Percentiles rank a stretch among this genome's conserved stretches.
phyloP scores from a whole-genome alignment of 169 alveolate species.

The Cryptosporidium andersoni region DNA sequence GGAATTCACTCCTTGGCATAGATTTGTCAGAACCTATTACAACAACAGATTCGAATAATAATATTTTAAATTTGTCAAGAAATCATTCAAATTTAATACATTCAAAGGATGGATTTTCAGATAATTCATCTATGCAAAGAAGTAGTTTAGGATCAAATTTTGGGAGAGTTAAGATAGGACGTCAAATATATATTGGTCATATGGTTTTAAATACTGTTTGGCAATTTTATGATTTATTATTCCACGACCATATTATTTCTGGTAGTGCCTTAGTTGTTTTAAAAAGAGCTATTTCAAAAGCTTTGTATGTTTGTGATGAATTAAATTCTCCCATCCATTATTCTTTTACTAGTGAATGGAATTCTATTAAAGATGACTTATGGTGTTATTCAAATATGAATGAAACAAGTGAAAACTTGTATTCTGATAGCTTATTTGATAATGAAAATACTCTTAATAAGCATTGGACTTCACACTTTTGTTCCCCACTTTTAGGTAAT shows the following conservation, averaged over 20 bases:
- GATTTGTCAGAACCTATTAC: not conserved
- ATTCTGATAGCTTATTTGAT: not conserved
- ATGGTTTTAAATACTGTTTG: constrained; percentile 64
- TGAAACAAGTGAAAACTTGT: not conserved
- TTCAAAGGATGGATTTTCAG: not conserved
- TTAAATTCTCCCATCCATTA: constrained; percentile 53
- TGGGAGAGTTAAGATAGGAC: constrained; percentile 24
- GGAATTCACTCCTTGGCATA: not conserved
- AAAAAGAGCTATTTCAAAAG: constrained; percentile 50
- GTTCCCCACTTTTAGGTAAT: constrained; percentile 15
- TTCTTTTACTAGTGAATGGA: constrained; percentile 62
- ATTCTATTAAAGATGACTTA: constrained; percentile 36
- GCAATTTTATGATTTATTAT: constrained; percentile 67
- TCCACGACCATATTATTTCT: constrained; percentile 54
- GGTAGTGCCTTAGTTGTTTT: constrained; percentile 68
- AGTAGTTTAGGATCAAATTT: constrained; percentile 36
- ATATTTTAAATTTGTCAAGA: constrained; percentile 10
- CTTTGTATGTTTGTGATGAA: constrained; percentile 55
- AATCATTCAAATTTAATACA: not conserved
- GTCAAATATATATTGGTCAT: constrained; percentile 61
- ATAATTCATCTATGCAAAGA: constrained; percentile 28
- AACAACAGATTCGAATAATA: not conserved
- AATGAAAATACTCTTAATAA: not conserved
- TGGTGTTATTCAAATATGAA: constrained; percentile 8
- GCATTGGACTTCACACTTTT: not conserved